These are phyloP conservation scores for Sanguinoderma infundibulare DNA, from an alignment of 1,284 basidiomycete genomes.

Conservation along the genomic window DNA sequence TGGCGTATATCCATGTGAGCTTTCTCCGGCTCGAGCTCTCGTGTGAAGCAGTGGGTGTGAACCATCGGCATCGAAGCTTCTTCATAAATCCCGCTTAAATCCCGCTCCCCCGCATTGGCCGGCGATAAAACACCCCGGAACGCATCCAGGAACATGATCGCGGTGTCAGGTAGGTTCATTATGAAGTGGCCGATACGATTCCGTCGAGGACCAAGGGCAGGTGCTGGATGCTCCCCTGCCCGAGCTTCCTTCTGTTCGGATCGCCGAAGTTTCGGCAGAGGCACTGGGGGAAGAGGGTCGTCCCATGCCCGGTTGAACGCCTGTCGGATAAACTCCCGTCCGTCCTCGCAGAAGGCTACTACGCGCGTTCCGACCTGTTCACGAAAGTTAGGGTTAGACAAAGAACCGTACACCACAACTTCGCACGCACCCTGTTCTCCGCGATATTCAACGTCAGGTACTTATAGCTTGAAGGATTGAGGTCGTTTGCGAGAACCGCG, in stretches of 20 bases:
- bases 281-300: slow-evolving; percentile 65
- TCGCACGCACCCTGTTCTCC: slow-evolving; percentile 70
- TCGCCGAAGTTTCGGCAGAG: slow-evolving; percentile 53
- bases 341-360: slow-evolving; percentile 79
- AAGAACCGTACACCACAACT: too few relatives aligned
- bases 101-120: slow-evolving; percentile 38
- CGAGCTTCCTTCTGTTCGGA: slow-evolving; percentile 41
- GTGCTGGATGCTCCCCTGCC: slow-evolving; percentile 6
- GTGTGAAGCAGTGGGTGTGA: slow-evolving; percentile 97
- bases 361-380: slow-evolving; percentile 71
- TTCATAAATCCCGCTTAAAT: slow-evolving; percentile 52
- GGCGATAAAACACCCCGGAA: slow-evolving; percentile 75
- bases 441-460: slow-evolving; percentile 79
- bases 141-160: slow-evolving; percentile 89
- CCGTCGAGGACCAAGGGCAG: slow-evolving; percentile 40
- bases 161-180: slow-evolving; percentile 96
- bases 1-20: slow-evolving; percentile 80
- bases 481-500: slow-evolving; percentile 90
- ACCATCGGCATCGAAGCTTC: slow-evolving; percentile 76
- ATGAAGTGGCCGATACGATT: slow-evolving; percentile 85
- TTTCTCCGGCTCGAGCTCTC: slow-evolving; percentile 72
- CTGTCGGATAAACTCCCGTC: slow-evolving; percentile 79
- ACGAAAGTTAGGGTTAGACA: neutral
- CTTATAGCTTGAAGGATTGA: slow-evolving; percentile 88
- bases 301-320: slow-evolving; percentile 59